Base-by-base conservation (phyloP, 306 rosid genomes). In the Canavalia gladiata region DNA sequence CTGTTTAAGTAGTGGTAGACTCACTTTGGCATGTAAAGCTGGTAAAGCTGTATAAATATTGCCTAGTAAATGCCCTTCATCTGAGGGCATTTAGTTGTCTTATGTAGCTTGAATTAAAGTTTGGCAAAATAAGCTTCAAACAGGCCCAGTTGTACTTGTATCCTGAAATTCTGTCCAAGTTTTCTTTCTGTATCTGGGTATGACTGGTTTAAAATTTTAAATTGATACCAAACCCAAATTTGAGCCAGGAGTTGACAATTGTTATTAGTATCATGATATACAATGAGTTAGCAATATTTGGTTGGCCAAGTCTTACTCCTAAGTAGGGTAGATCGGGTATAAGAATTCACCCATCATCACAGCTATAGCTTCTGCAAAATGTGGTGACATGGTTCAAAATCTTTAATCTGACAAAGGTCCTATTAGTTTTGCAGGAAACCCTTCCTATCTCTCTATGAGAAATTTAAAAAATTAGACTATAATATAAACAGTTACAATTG, bases 11-110 rank as follows among this genome's bases (percentile, higher is more conserved):
- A 29, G 54, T 52, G 35, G 3, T 78, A 74, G 33, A 30, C 77
- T 69, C 69, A 8, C 49, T 76, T 72, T 65, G 60, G n/a, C 10
- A 31, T 63, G 57, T 64, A 43, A 74, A 66, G 81, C 66, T 56
- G 59, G 51, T 31, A 31, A 33, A 59, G 65, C 68, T 35, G 37
- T 69, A 43, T 60, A 52, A 58, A 66, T 30, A 45, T 28, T 68
- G 45, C 76, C 68, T 74, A 1, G 79, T 43, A 58, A 60, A n/a
- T 42, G 74, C 51, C 72, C 30, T 64, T 72, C 68, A 31, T 71
- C 4, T 52, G 55, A 63, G 54, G 12, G 58, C 7, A 41, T 51
- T 76, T 67, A 43, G 54, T 75, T 33, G 25, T 57, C 42, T 13
- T n/a, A 45, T 81, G 11, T 76, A 67, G 73, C 41, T 46, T n/a